Evolutionary conservation across 2,329 filamentous ascomycete species (phyloP), one percentile per base, ranked within the genome.

Genomic region (Xylaria sp.): DNA sequence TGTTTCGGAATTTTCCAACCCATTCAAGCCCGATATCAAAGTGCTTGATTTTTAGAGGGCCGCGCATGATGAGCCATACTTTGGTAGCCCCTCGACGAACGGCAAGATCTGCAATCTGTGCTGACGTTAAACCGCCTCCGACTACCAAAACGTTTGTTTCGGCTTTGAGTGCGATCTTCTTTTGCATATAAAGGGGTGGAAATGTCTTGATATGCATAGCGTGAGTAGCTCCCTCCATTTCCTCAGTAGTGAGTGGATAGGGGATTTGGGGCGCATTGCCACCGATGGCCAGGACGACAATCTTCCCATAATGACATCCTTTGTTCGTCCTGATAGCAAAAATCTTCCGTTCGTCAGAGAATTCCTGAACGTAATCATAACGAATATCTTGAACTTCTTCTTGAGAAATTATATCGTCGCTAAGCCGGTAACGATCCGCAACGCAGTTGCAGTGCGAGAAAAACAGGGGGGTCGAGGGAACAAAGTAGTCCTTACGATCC

Each of bases 1-100:
- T 87, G 77, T 95, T 95, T 65, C 90, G 89, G 78, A 92, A 95
- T 77, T 95, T 95, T 10, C 90, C 91, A 79, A 95, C 91, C 93
- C 93, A 96, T 57, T 87, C 85, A 1, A 95, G 83, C 65, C 90
- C 88, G 28, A 95, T 86, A 73, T 95, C 93, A 72, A 95, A 95
- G 67, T 91, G 89, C 79, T 95, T 95, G 59, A 93, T 85, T 73
- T 83, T 81, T 13, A 86, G 74, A 0, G 82, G 80, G 0, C 86
- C 83, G 0, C 93, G 85, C 86, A 94, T 89, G 31, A 95, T 76
- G 60, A 92, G 87, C 83, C 86, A 92, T 0, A 94, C 89, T 70
- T 89, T 91, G 0, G 82, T 85, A 0, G 93, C 89, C 0, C 91
- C 90, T 28, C 84, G 83, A 9, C 86, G 85, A 66, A 94, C 80